Evolutionary conservation across 208 protist genomes (phyloP).

Genomic region (Acanthamoeba lenticulata): DNA sequence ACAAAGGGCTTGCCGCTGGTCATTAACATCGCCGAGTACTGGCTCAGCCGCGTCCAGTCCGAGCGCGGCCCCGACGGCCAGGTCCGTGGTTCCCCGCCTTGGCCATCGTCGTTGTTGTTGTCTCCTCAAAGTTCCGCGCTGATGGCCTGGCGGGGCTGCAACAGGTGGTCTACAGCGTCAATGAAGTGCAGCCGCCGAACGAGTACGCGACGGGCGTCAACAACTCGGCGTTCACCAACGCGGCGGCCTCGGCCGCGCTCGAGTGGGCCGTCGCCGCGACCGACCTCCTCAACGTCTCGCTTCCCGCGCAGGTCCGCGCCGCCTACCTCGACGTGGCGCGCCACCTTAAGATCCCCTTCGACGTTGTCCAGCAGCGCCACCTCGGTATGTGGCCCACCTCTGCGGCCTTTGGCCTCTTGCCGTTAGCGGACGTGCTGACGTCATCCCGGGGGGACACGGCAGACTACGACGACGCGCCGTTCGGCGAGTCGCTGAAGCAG

Average conservation of each 20-base stretch:
- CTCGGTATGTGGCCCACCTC: not conserved
- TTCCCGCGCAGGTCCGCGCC: not conserved
- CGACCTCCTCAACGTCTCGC: slow-evolving; percentile 1
- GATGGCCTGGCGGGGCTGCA: not conserved
- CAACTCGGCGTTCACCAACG: slow-evolving; percentile 58
- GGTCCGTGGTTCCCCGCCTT: not conserved
- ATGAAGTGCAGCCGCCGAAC: slow-evolving; percentile 57
- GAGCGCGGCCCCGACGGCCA: not conserved
- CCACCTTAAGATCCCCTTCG: slow-evolving; percentile 62
- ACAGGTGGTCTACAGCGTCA: slow-evolving; percentile 48
- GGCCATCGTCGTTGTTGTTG: not conserved
- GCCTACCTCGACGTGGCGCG: slow-evolving; percentile 19
- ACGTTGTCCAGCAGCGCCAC: slow-evolving; percentile 16
- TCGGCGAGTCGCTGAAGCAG: slow-evolving; percentile 58
- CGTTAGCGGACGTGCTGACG: not conserved
- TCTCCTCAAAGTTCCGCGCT: not conserved
- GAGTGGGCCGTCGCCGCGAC: not conserved
- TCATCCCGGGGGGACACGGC: not conserved
- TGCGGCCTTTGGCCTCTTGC: not conserved
- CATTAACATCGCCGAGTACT: slow-evolving; percentile 15
- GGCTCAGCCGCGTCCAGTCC: not conserved
- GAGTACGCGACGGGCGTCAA: slow-evolving; percentile 61
- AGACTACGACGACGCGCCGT: slow-evolving; percentile 38
- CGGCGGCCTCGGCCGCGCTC: slow-evolving; percentile 10
- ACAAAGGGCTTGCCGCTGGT: slow-evolving; percentile 47